A percentile compares a stretch with the other conserved stretches of the same genome.
Evolutionary conservation across 2,329 filamentous ascomycete genomes (phyloP).

Genomic region (Pyricularia grisea): DNA sequence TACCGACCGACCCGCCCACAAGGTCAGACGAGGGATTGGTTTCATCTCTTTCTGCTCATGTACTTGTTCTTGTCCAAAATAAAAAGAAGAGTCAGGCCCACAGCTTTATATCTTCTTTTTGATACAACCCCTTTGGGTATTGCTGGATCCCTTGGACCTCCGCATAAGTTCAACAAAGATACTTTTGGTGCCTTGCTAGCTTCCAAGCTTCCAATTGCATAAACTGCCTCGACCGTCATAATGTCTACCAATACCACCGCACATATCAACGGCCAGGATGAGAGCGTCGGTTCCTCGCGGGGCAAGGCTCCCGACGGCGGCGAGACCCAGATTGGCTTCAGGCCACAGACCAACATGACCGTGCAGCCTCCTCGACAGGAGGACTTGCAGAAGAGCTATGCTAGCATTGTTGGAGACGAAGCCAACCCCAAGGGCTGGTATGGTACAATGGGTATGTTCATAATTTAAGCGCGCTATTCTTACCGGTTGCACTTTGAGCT

Average conservation of each 20-base stretch:
- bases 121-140: too few species aligned
- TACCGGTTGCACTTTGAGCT: too few species aligned
- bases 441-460: conserved; percentile 64
- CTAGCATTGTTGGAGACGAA: conserved; percentile 53
- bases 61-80: neutral
- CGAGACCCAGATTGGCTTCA: conserved; percentile 29
- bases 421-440: conserved; percentile 78
- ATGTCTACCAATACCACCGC: neutral
- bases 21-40: neutral
- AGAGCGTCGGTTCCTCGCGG: neutral
- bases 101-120: neutral
- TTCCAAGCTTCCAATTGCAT: too few species aligned
- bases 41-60: neutral
- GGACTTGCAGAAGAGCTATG: conserved; percentile 79
- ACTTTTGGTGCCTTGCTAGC: too few species aligned
- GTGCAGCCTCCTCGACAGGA: conserved; percentile 74
- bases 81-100: neutral
- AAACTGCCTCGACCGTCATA: neutral
- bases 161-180: too few species aligned
- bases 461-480: neutral
- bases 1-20: neutral
- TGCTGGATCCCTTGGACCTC: too few species aligned
- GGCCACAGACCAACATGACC: conserved; percentile 45
- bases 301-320: conserved; percentile 10
- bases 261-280: neutral